Evolutionary conservation across 2,329 filamentous ascomycete genomes (phyloP).

Genomic region (Scedosporium minutisporum): DNA sequence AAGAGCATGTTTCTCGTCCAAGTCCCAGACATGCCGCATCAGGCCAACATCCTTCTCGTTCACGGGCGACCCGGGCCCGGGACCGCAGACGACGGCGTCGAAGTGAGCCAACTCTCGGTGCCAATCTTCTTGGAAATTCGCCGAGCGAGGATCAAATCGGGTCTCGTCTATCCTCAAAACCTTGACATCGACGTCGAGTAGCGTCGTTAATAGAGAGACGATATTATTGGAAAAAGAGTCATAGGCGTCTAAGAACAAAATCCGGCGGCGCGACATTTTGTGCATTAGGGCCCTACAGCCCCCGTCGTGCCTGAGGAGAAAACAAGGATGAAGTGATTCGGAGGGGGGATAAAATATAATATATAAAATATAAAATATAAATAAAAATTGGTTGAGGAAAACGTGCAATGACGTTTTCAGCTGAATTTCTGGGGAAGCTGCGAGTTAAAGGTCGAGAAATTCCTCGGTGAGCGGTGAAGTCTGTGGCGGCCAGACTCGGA

Average conservation of each 20-base stretch:
- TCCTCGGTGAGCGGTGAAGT: not conserved
- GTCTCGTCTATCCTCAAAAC: slow-evolving; percentile 62
- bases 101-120: slow-evolving; percentile 48
- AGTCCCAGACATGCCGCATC: slow-evolving; percentile 65
- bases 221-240: slow-evolving; percentile 98
- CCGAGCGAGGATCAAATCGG: slow-evolving; percentile 29
- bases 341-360: too few species aligned
- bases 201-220: slow-evolving; percentile 65
- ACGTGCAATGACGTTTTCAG: slow-evolving; percentile 6
- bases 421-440: slow-evolving; percentile 5
- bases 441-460: not conserved
- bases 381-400: not conserved
- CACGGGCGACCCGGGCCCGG: slow-evolving; percentile 75
- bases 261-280: slow-evolving; percentile 29
- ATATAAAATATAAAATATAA: not conserved
- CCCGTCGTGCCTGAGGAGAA: too few species aligned
- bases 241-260: slow-evolving; percentile 90
- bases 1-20: slow-evolving; percentile 48
- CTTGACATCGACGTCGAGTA: slow-evolving; percentile 54
- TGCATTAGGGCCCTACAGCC: not conserved
- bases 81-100: slow-evolving; percentile 81
- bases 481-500: not conserved
- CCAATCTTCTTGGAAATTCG: slow-evolving; percentile 33
- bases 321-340: too few species aligned
- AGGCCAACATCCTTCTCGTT: slow-evolving; percentile 69